phyloP scores from a whole-genome alignment of 345 rosid genomes.

The Brassica carinata region DNA sequence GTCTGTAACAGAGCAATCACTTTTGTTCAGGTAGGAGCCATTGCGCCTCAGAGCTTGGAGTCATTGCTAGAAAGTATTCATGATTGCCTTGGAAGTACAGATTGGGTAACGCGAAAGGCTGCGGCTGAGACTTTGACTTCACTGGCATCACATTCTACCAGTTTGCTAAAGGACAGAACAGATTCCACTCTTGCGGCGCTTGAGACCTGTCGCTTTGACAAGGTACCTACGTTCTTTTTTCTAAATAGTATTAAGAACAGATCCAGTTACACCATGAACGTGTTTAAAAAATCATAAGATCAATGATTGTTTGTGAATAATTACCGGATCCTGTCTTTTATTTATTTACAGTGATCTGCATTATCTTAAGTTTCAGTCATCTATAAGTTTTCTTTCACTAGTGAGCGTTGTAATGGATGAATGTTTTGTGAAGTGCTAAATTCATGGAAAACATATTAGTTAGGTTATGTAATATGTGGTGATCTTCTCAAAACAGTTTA shows the following conservation, averaged over 20 bases:
- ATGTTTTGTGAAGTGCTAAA: conserved; percentile 9
- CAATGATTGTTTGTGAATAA: not conserved
- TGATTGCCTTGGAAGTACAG: conserved; percentile 89
- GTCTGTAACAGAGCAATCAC: conserved; percentile 13
- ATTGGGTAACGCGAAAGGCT: conserved; percentile 98
- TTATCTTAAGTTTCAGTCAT: conserved; percentile 17
- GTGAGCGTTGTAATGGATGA: not conserved
- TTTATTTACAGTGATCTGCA: not conserved
- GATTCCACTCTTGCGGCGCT: conserved; percentile 70
- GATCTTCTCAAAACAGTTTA: conserved; percentile 22
- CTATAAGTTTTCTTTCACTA: not conserved
- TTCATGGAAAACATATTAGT: conserved; percentile 10
- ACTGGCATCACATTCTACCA: conserved; percentile 78
- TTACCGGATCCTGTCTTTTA: not conserved
- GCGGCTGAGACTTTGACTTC: conserved; percentile 85
- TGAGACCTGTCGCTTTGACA: conserved; percentile 91
- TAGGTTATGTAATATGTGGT: not conserved
- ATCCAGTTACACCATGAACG: not conserved
- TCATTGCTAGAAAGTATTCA: conserved; percentile 79
- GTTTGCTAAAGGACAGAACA: conserved; percentile 61
- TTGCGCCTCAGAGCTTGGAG: conserved; percentile 82
- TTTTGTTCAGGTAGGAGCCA: conserved; percentile 79
- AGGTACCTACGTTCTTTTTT: conserved; percentile 53
- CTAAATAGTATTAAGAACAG: conserved; percentile 2
- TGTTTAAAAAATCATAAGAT: conserved; percentile 20